Percentiles rank a stretch among this genome's conserved stretches.
Evolutionary conservation across 1,284 basidiomycete genomes (phyloP).

Genomic region (Fomes fomentarius): DNA sequence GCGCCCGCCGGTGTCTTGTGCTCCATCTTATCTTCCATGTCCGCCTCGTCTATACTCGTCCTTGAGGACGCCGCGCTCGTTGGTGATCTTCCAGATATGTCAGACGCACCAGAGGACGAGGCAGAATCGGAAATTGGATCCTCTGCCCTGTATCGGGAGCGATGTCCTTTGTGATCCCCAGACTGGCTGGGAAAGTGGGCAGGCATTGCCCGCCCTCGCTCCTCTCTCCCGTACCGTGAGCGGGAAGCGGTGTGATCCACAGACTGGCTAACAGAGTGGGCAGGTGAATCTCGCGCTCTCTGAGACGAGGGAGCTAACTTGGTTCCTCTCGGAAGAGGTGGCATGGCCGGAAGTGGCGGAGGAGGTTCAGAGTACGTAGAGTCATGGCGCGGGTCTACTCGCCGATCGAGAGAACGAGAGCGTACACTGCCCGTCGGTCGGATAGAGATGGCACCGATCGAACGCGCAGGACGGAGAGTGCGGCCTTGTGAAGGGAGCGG

Average conservation of each 20-base stretch:
- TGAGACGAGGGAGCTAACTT: too few species aligned
- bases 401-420: slow-evolving; percentile 24
- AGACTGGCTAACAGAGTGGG: too few species aligned
- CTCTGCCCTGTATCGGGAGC: neutral
- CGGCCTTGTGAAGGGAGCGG: slow-evolving; percentile 20
- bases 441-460: slow-evolving; percentile 25
- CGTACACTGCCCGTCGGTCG: slow-evolving; percentile 19
- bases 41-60: slow-evolving; percentile 46
- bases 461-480: slow-evolving; percentile 32
- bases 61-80: slow-evolving; percentile 42
- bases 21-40: slow-evolving; percentile 17
- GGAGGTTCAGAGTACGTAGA: slow-evolving; percentile 10
- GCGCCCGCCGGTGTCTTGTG: slow-evolving; percentile 32
- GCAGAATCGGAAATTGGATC: slow-evolving; percentile 17
- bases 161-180: slow-evolving; percentile 12
- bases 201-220: neutral
- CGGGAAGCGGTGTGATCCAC: too few species aligned
- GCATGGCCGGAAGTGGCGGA: slow-evolving; percentile 20
- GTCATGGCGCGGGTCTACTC: slow-evolving; percentile 12
- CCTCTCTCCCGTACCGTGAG: too few species aligned
- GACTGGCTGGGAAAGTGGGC: slow-evolving; percentile 9
- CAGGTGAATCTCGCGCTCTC: too few species aligned
- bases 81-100: slow-evolving; percentile 10
- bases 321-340: slow-evolving; percentile 28
- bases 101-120: slow-evolving; percentile 17